Percentiles rank a stretch among this genome's conserved stretches.
Evolutionary conservation across 305 asterid genomes (phyloP).

Genomic region (Fraxinus angustifolia): DNA sequence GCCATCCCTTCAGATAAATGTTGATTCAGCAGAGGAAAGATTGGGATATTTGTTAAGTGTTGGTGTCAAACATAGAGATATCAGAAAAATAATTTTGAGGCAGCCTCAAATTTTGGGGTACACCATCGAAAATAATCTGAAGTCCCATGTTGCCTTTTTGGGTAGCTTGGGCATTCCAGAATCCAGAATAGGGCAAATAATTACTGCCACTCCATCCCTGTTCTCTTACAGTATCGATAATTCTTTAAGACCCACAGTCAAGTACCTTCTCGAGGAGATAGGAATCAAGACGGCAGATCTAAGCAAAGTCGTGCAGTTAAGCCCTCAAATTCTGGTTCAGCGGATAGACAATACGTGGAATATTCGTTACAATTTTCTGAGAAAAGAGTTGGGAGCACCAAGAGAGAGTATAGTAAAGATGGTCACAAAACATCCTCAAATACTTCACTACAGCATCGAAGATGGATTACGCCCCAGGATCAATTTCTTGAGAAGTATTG

Average conservation of each 20-base stretch:
- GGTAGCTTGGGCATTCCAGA: constrained; percentile 72
- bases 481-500: constrained; percentile 75
- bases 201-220: constrained; percentile 79
- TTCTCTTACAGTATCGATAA: constrained; percentile 89
- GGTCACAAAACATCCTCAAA: constrained; percentile 92
- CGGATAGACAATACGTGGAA: constrained; percentile 81
- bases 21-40: constrained; percentile 71
- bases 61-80: constrained; percentile 76
- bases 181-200: constrained; percentile 77
- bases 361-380: constrained; percentile 63
- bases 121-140: constrained; percentile 78
- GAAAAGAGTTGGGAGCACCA: constrained; percentile 81
- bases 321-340: constrained; percentile 95
- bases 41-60: constrained; percentile 66
- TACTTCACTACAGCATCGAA: constrained; percentile 89
- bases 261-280: constrained; percentile 76
- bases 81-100: constrained; percentile 71
- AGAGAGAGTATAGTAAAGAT: constrained; percentile 82
- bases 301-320: constrained; percentile 85
- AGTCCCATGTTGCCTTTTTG: constrained; percentile 78
- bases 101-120: constrained; percentile 88
- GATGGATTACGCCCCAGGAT: constrained; percentile 80
- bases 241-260: constrained; percentile 80
- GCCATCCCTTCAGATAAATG: constrained; percentile 89
- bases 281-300: constrained; percentile 70